A percentile compares a stretch with the other conserved stretches of the same genome.
These are phyloP conservation scores for Gastrodia elata DNA, from an alignment of 106 monocot species.

Conservation along the genomic window DNA sequence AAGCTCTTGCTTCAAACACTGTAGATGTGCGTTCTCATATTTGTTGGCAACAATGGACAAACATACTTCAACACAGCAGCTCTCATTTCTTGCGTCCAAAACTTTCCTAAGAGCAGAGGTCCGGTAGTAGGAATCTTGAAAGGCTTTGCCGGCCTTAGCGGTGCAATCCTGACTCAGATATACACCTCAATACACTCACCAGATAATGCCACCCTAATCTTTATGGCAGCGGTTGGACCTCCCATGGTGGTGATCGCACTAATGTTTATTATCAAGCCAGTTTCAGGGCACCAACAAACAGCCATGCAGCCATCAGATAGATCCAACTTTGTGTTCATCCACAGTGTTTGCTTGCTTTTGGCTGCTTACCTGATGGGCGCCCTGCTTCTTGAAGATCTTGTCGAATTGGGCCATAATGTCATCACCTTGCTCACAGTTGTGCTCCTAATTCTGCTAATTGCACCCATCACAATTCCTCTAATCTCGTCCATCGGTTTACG, in stretches of 20 bases:
- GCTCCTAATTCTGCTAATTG: conserved; percentile 35
- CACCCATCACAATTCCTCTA: conserved; percentile 62
- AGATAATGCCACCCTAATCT: conserved; percentile 48
- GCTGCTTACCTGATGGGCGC: conserved; percentile 68
- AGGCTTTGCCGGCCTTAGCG: conserved; percentile 81
- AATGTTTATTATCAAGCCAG: conserved; percentile 77
- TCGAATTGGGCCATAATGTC: conserved; percentile 38
- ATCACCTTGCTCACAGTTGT: conserved; percentile 36
- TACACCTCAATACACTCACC: conserved; percentile 53
- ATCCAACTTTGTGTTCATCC: conserved; percentile 54
- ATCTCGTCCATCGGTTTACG: conserved; percentile 25
- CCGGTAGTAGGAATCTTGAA: conserved; percentile 81
- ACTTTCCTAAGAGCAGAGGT: conserved; percentile 78
- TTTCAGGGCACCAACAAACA: conserved; percentile 74
- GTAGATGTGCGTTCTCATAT: conserved; percentile 84
- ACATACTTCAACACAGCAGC: conserved; percentile 82
- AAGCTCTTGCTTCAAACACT: not conserved
- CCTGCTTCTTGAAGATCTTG: conserved; percentile 70
- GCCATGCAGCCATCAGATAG: conserved; percentile 44
- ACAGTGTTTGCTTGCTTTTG: conserved; percentile 53
- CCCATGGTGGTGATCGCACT: conserved; percentile 49
- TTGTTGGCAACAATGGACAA: conserved; percentile 73
- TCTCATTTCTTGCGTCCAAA: conserved; percentile 69
- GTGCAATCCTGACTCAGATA: conserved; percentile 75
- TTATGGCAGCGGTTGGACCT: conserved; percentile 77